phyloP scores from a whole-genome alignment of 805 yeast genomes.

The Sugiyamaella qingdaonensis region DNA sequence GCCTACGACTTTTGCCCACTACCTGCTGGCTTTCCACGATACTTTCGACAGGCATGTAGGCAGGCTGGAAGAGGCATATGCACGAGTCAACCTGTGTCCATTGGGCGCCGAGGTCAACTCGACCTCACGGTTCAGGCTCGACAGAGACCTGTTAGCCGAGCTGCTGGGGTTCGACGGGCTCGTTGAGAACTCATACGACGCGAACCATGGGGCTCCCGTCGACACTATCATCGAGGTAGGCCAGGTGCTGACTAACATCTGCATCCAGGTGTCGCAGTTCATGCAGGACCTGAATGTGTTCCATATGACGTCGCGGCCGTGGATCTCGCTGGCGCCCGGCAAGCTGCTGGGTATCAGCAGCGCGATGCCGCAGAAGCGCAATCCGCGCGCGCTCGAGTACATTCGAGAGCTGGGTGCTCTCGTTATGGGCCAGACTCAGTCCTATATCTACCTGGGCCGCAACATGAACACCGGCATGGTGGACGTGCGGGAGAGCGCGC shows the following conservation, averaged over 20 bases:
- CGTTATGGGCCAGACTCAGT: slow-evolving; percentile 9
- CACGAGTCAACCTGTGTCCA: slow-evolving; percentile 8
- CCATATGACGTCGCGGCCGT: slow-evolving; percentile 15
- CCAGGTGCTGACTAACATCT: slow-evolving; percentile 3
- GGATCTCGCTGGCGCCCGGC: slow-evolving; percentile 13
- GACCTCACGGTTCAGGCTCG: slow-evolving; percentile 12
- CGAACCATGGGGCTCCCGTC: slow-evolving; percentile 12
- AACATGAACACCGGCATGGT: slow-evolving; percentile 13
- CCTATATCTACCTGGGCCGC: slow-evolving; percentile 5
- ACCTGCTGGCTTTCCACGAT: slow-evolving; percentile 12
- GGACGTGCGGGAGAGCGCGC: slow-evolving; percentile 9
- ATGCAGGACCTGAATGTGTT: slow-evolving; percentile 13
- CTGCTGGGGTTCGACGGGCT: slow-evolving; percentile 14
- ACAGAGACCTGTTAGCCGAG: slow-evolving; percentile 7
- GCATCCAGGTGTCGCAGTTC: slow-evolving; percentile 13
- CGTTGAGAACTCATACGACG: slow-evolving; percentile 15
- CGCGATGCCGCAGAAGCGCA: slow-evolving; percentile 16
- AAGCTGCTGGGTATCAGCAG: slow-evolving; percentile 14
- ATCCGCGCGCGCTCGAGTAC: slow-evolving; percentile 11
- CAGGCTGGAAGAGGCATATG: slow-evolving; percentile 12
- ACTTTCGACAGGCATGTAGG: slow-evolving; percentile 9
- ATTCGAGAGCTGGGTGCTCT: slow-evolving; percentile 14
- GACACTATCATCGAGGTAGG: slow-evolving; percentile 13
- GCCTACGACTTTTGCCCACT: slow-evolving; percentile 15
- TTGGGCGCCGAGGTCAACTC: slow-evolving; percentile 14